Base-by-base conservation (phyloP, 192 early-diverging fungal species). In the Mortierella alpina region DNA sequence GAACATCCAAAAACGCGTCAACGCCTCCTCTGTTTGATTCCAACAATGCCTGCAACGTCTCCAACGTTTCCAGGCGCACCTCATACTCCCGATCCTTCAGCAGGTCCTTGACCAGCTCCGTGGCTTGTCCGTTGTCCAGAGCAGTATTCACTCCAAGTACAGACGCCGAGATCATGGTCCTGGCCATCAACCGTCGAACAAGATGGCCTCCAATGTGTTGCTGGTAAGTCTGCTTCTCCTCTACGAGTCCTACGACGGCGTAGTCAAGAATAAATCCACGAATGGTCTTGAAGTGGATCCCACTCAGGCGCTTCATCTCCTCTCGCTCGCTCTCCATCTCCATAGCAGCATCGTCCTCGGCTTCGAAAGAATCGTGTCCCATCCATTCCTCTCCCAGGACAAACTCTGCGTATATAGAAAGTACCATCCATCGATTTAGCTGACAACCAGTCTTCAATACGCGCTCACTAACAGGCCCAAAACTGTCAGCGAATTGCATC, bases 1-100 rank as follows among this genome's bases (percentile, higher is more conserved):
- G 14, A 1, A 58, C 20, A 31, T 84, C 60, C 14, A 73, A 40
- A 46, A 68, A 41, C 4, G 44, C 47, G 18, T 46, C 14, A 31
- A 62, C 53, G 20, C 49, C 64, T 5, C 63, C 59, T 42, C 42
- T 41, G 50, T 59, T 59, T 4, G 59, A 20, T 22, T 47, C 49
- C 15, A 83, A 60, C 14, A 70, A 66, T 11, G 20, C 50, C 14
- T 71, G 75, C 4, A 91, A 51, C 46, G 84, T 87, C 57, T 82
- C 64, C 11, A 92, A 58, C 0, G 86, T 83, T n/a, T 82, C 69
- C 10, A 91, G 70, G 8, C 91, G 90, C 9, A 92, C 89, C 65
- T 93, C 92, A 74, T 93, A 92, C n/a, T 91, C 89, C 9, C 47
- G 40, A 63, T 92, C 88, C 10, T 79, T 57, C 42, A 91, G 52